Evolutionary conservation across 495 filamentous ascomycete species (phyloP).

Genomic region (Neohortaea acidophila): DNA sequence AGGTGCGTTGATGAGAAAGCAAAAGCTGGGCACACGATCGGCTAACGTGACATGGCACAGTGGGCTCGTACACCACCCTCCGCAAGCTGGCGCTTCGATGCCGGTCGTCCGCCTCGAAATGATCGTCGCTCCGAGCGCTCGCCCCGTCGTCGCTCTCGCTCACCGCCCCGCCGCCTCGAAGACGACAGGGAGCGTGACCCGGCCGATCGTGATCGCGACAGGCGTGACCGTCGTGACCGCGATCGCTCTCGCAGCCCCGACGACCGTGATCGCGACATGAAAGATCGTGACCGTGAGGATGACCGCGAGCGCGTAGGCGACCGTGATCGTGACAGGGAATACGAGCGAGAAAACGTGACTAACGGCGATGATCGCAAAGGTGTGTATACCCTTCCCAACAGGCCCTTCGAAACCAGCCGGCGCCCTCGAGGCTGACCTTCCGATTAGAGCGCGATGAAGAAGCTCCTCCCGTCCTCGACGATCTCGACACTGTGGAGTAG

Average conservation of each 20-base stretch:
- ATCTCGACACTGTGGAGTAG: conserved; percentile 93
- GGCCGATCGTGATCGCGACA: conserved; percentile 37
- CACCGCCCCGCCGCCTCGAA: conserved; percentile 61
- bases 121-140: conserved; percentile 47
- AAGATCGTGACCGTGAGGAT: conserved; percentile 38
- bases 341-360: conserved; percentile 45
- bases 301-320: conserved; percentile 35
- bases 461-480: conserved; percentile 76
- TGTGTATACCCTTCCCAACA: conserved; percentile 31
- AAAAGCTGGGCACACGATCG: not conserved
- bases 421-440: not conserved
- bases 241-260: conserved; percentile 35
- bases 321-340: conserved; percentile 30
- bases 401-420: conserved; percentile 41
- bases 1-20: conserved; percentile 42
- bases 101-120: conserved; percentile 22
- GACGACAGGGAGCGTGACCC: conserved; percentile 47
- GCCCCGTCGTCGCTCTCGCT: conserved; percentile 61
- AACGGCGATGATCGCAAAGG: conserved; percentile 85
- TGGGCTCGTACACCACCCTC: conserved; percentile 98
- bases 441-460: conserved; percentile 15
- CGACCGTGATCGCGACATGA: conserved; percentile 38
- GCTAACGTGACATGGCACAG: conserved; percentile 33
- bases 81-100: conserved; percentile 96
- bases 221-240: conserved; percentile 42